Evolutionary conservation across 768 basidiomycete species (phyloP), one percentile per base, ranked within the genome.

Genomic region (Boletus subparvulus): DNA sequence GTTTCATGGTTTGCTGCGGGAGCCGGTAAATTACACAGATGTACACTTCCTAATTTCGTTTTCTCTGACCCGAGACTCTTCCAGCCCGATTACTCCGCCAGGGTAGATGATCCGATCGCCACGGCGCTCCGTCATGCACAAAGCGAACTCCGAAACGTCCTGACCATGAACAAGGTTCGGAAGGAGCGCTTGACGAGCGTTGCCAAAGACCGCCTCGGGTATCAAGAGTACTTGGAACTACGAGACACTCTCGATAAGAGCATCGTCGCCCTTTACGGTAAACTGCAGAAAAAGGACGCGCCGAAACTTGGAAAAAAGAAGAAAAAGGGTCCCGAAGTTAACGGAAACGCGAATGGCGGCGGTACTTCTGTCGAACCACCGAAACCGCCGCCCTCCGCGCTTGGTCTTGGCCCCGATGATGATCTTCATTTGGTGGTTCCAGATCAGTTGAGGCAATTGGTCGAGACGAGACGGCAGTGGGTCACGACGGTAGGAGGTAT

Each of bases 91-190:
- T 92, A 83, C 65, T 76, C 83, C 24, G 80, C 85, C 44, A 85
- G 88, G 58, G 88, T 94, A 37, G 96, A 98, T 68, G 97, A 99
- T 71, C 94, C 95, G 33, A 91, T 99, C 47, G 88, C 94, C 9
- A 86, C 90, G 2, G 89, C 92, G 1, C 82, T 99, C 1, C 88
- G 96, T 3, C 87, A 92, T 42, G 90, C 92, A 17, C 97, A 99
- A 69, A 75, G 80, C 14, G 85, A 93, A 61, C 80, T 99, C 6
- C 84, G 88, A 11, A 76, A 75, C 7, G 90, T 98, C 47, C 78
- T 89, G 3, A 81, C 86, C 10, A 80, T 85, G 55, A 99, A 99
- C 78, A 92, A 94, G 64, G 83, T 84, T 4, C 87, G 96, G 13
- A 89, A 89, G 69, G 73, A 74, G 32, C 85, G 90, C 4, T 81